Base-by-base conservation (phyloP, 441 rosid species). In the Corymbia citriodora region DNA sequence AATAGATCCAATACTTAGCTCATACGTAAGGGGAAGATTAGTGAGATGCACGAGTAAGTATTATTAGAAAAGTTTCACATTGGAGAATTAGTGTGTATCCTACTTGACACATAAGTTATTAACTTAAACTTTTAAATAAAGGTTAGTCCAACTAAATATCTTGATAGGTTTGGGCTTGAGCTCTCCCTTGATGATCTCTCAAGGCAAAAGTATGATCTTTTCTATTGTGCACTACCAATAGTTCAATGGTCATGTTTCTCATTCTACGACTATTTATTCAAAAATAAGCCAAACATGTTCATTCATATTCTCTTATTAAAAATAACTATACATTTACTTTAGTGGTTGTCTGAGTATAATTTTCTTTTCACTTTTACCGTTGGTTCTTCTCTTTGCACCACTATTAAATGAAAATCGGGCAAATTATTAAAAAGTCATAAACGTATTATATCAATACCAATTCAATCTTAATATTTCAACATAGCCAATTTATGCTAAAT, bases 381-480 rank as follows among this genome's bases (percentile, higher is more conserved):
- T 59, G 14, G 63, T 10, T 59, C 63, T 59, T 59, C 10, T 59
- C 63, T 23, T 59, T 25, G 63, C 63, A 57, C 59, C 59, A 57
- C 1, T 57, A 21, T 57, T 13, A 0, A 57, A 23, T 57, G 63
- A 57, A 57, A 23, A 57, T 57, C 8, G 18, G 70, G 33, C 16
- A 63, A 63, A 63, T 29, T 63, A 12, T 18, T 33, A 29, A 63
- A 29, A 63, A 63, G 0, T 29, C 17, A 12, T 13, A 6, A 63
- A 63, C 9, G 0, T 63, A 29, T 29, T 63, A n/a, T 3, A 63
- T 1, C 3, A 2, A 63, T 63, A 4, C 2, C 18, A 0, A 29
- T 29, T 63, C 17, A 63, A 7, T 63, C 9, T 12, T 63, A 27
- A 63, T 2, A 29, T 63, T 13, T 63, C 13, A 29, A 63, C 13